A percentile compares a stretch with the other conserved stretches of the same genome.
Evolutionary conservation across 164 flowering plant genomes (phyloP).

Genomic region (Brasenia schreberi): DNA sequence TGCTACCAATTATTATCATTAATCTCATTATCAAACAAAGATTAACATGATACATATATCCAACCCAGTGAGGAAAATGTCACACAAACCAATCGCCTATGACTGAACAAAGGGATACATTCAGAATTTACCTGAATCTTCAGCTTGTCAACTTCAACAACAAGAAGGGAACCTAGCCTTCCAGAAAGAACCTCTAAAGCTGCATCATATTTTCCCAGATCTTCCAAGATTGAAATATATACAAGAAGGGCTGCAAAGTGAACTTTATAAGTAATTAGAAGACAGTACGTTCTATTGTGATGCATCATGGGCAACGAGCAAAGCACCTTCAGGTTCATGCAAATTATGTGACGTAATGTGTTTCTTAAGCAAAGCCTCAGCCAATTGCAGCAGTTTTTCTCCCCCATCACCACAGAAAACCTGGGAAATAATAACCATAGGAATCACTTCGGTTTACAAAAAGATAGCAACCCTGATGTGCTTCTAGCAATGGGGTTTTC

Average conservation of each 20-base stretch:
- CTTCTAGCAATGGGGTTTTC: too few relatives aligned
- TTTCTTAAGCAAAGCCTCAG: conserved; percentile 90
- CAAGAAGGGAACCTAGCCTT: conserved; percentile 60
- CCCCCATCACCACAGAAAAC: conserved; percentile 68
- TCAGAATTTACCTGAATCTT: conserved; percentile 62
- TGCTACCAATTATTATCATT: neutral
- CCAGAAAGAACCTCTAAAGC: conserved; percentile 80
- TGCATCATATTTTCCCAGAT: conserved; percentile 64
- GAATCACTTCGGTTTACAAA: neutral
- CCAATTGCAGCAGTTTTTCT: conserved; percentile 53
- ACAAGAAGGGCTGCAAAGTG: conserved; percentile 60
- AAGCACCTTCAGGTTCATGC: conserved; percentile 91
- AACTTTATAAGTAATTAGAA: neutral
- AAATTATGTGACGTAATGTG: conserved; percentile 74
- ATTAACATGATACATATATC: neutral
- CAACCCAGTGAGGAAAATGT: neutral
- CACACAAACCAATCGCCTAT: neutral
- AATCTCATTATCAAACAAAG: neutral
- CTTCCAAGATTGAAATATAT: conserved; percentile 77
- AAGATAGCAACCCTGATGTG: too few relatives aligned
- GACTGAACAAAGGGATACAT: too few relatives aligned
- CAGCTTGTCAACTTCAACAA: conserved; percentile 72
- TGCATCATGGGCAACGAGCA: neutral
- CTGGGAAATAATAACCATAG: conserved; percentile 13
- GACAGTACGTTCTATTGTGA: neutral